Conservation (phyloP, 2,329 filamentous ascomycete species). For the Arthrobotrys conoides region DNA sequence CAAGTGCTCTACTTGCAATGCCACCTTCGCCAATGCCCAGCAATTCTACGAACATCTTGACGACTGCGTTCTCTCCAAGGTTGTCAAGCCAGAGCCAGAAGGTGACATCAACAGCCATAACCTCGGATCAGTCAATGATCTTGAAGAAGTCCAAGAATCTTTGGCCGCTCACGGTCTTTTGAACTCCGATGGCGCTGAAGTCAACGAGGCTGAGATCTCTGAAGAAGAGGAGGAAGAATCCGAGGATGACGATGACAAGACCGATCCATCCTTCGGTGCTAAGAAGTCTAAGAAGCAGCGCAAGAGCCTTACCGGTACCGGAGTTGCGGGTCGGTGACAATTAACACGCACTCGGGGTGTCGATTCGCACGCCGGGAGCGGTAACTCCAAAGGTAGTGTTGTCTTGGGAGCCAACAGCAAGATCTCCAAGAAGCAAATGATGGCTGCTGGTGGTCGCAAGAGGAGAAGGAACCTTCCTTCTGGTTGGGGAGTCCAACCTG, state of each 20-base stretch:
- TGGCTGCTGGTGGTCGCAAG: conserved; percentile 78
- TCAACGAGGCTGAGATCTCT: conserved; percentile 60
- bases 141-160: conserved; percentile 69
- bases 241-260: conserved; percentile 73
- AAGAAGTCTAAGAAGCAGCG: conserved; percentile 59
- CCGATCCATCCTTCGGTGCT: conserved; percentile 69
- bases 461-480: conserved; percentile 93
- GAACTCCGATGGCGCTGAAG: conserved; percentile 61
- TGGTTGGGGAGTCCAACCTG: conserved; percentile 91
- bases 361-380: conserved; percentile 61
- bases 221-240: conserved; percentile 73
- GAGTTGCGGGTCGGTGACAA: conserved; percentile 62
- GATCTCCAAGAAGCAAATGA: conserved; percentile 53
- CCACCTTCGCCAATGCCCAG: conserved; percentile 86
- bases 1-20: conserved; percentile 91
- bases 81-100: conserved; percentile 79
- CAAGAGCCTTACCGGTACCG: conserved; percentile 57
- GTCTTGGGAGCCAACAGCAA: conserved; percentile 55
- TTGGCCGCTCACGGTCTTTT: conserved; percentile 62
- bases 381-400: conserved; percentile 66
- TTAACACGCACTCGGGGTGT: conserved; percentile 60
- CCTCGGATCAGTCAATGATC: conserved; percentile 74
- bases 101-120: conserved; percentile 77
- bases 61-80: conserved; percentile 79
- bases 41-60: conserved; percentile 98